Base-by-base conservation (phyloP, 768 basidiomycete genomes). In the Kwoniella pini region DNA sequence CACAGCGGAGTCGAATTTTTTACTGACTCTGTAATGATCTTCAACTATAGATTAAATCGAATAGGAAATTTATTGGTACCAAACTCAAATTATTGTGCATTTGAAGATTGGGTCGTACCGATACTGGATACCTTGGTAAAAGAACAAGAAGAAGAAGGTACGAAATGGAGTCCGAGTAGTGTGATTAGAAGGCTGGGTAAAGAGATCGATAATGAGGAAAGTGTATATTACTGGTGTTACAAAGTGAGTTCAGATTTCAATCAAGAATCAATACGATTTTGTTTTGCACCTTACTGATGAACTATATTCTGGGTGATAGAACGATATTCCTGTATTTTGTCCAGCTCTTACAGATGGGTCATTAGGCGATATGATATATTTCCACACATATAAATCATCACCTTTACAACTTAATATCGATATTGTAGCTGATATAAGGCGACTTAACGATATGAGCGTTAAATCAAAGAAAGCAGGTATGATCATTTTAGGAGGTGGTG, bases 221-320 rank as follows among this genome's bases (percentile, higher is more conserved):
- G 92, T 61, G 91, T 98, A 58, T 96, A 98, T 75, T 97, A 98
- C 76, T 99, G 96, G 96, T 94, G 94, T 38, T 96, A 92, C 77
- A 98, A 96, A 85, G 96, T 95, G 80, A 83, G 85, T 63, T n/a
- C n/a, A n/a, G n/a, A n/a, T n/a, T n/a, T n/a, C n/a, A n/a, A n/a
- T n/a, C n/a, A n/a, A n/a, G n/a, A n/a, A n/a, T n/a, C n/a, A n/a
- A n/a, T n/a, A n/a, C n/a, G n/a, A n/a, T n/a, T 42, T 6, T 43
- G 40, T 19, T 24, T 53, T n/a, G 19, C 38, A 53, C n/a, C n/a
- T n/a, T 22, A 13, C 57, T 31, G 19, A 51, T 60, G 63, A 52
- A 44, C 33, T 7, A 36, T 36, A 36, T 36, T 36, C 40, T 11
- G n/a, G 7, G 7, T 42, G 9, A 53, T 80, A 99, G 96, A 98